Evolutionary conservation across 192 early-diverging fungal species (phyloP), one percentile per base, ranked within the genome.

Genomic region (Powellomyces hirtus): DNA sequence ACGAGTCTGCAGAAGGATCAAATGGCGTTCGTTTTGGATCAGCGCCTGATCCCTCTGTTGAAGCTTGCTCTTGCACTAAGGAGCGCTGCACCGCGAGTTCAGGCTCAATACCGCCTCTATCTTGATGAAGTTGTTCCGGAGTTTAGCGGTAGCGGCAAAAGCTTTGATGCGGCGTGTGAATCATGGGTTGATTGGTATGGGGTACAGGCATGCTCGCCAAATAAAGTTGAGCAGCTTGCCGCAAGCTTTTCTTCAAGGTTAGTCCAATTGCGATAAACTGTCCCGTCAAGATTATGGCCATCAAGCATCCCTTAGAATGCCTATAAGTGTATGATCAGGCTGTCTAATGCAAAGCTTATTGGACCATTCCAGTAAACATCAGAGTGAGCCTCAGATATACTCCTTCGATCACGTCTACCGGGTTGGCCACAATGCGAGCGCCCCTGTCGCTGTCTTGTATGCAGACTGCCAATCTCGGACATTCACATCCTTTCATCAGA

Each of bases 81-180:
- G 38, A 76, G 75, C 0, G 64, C 82, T 29, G 92, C 94, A 16
- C 93, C 96, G 0, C 81, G 80, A n/a, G 86, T 97, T 27, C 82
- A 91, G 66, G 86, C 94, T 0, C 85, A 89, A 61, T 89, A 95
- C 73, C 91, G 92, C 52, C 84, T 87, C 29, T 97, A 96, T 79
- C 68, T 79, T n/a, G 62, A 85, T 0, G 84, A 79, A 4, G 87
- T 93, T n/a, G 76, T 89, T 1, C 87, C 88, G 0, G 69, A 66
- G 14, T 67, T 86, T 33, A 10, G 20, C 4, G 38, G 34, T 27
- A 4, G 6, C 29, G 53, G 53, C 24, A 72, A 66, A 18, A 53
- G 50, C n/a, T 89, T 86, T 46, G 64, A 90, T 62, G 26, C 58
- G 4, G 37, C 60, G 0, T 89, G 91, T 53, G 72, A 75, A 20